Conservation (phyloP, 768 basidiomycete species). For the Coprinellus aureogranulatus region DNA sequence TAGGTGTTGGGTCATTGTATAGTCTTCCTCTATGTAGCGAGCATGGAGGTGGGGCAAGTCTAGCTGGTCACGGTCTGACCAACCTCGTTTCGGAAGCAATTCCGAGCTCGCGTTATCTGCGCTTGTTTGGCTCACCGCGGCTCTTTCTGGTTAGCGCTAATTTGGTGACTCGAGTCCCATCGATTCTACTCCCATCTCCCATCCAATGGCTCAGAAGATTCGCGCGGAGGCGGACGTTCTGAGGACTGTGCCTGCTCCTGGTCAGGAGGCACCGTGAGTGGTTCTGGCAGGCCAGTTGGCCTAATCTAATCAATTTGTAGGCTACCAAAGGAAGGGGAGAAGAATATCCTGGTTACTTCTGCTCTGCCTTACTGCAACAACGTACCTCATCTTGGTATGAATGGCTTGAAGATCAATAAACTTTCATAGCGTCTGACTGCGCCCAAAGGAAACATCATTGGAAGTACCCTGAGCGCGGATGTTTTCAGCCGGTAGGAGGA, state of each 20-base stretch:
- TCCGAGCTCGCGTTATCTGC: constrained; percentile 19
- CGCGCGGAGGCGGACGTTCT: constrained; percentile 50
- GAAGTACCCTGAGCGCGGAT: constrained; percentile 95
- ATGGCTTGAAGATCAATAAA: not conserved
- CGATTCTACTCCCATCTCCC: constrained; percentile 3
- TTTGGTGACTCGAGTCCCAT: not conserved
- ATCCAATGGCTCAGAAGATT: constrained; percentile 51
- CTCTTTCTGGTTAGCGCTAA: constrained; percentile 11
- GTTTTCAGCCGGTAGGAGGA: constrained; percentile 84
- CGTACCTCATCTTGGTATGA: constrained; percentile 88
- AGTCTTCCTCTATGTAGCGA: no score
- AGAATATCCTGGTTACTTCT: constrained; percentile 89
- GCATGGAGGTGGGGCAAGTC: no score
- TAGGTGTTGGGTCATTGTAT: no score
- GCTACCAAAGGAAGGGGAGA: constrained; percentile 79
- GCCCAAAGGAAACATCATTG: constrained; percentile 77
- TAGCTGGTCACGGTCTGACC: no score
- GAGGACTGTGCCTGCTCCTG: constrained; percentile 52
- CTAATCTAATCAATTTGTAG: constrained; percentile 21
- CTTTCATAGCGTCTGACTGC: constrained; percentile 9
- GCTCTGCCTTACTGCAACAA: constrained; percentile 97
- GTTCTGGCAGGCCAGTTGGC: not conserved
- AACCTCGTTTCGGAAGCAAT: no score
- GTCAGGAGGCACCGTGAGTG: constrained; percentile 48
- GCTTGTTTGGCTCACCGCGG: constrained; percentile 16